Evolutionary conservation across 768 basidiomycete genomes (phyloP), one percentile per base, ranked within the genome.

Genomic region (Suillus brevipes): DNA sequence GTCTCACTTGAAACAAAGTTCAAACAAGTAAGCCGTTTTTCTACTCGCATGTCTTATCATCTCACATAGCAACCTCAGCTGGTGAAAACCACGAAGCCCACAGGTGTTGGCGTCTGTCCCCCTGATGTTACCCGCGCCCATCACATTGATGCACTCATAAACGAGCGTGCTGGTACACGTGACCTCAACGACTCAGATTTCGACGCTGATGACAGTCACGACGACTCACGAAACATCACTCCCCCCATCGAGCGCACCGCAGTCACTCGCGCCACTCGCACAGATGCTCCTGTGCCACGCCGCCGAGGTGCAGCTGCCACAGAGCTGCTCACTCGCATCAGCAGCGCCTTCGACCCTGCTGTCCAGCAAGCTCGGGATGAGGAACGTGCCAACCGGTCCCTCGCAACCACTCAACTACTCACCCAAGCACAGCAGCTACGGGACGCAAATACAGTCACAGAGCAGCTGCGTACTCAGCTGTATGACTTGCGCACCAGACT

Each of bases 31-130:
- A 13, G 52, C n/a, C 20, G 9, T 20, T 23, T 61, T 60, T 40
- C 38, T 45, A 49, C 47, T 12, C 12, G 3, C 31, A 31, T 31
- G 31, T 31, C 31, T 4, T 4, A 31, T 31, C 23, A 23, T 49
- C 47, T 49, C 47, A 49, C 23, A 49, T 18, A 42, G 1, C 36
- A 61, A 14, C 60, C 23, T 36, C 28, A 70, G 66, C 53, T 74
- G 13, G 52, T 73, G 8, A 73, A 67, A 47, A 69, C 67, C 4
- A 70, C 66, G 37, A 74, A 77, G 67, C 72, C 74, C 47, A 78
- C 74, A 0, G 73, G 75, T 1, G 55, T 40, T 56, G 74, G 68
- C 4, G 61, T 69, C 2, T 68, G 69, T 61, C 72, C 76, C 12
- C 64, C 64, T 23, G 60, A 66, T 25, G 63, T 77, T 14, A 66